A percentile compares a stretch with the other conserved stretches of the same genome.
phyloP scores from a whole-genome alignment of 2,329 filamentous ascomycete species.

The Phialophora macrospora region DNA sequence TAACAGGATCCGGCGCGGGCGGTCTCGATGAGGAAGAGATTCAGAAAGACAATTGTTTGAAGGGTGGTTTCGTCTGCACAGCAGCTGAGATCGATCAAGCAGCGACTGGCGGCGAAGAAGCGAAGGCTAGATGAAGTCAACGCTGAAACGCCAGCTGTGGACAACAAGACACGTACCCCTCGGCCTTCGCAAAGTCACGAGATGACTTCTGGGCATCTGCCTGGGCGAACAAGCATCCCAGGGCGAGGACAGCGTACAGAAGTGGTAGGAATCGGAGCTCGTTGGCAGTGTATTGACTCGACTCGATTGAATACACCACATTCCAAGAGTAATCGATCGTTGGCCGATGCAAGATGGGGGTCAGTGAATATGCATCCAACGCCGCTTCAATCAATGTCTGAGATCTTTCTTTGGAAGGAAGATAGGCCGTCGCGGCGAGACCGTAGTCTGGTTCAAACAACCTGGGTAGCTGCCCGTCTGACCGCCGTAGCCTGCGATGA shows the following conservation, averaged over 20 bases:
- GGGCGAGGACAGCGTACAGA: slow-evolving; percentile 16
- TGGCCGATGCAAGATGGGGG: slow-evolving; percentile 12
- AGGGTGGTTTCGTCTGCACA: slow-evolving; percentile 7
- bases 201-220: neutral
- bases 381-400: slow-evolving; percentile 13
- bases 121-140: slow-evolving; percentile 6
- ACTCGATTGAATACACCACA: slow-evolving; percentile 2
- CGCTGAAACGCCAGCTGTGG: neutral
- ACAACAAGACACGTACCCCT: slow-evolving; percentile 5
- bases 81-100: slow-evolving; percentile 11
- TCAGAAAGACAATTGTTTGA: slow-evolving; percentile 14
- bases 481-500: slow-evolving; percentile 1
- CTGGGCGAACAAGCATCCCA: slow-evolving; percentile 15
- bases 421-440: slow-evolving; percentile 6
- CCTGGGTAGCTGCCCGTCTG: slow-evolving; percentile 1
- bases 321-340: slow-evolving; percentile 14
- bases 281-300: slow-evolving; percentile 4
- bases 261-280: slow-evolving; percentile 15
- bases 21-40: slow-evolving; percentile 10
- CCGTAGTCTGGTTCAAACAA: slow-evolving; percentile 15
- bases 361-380: slow-evolving; percentile 12
- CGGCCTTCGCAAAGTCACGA: slow-evolving; percentile 7
- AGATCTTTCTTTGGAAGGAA: slow-evolving; percentile 12
- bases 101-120: slow-evolving; percentile 17
- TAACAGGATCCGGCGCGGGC: slow-evolving; percentile 14